Percentiles rank a stretch among this genome's conserved stretches.
phyloP scores from a whole-genome alignment of 176 grass and related monocot species.

The Oryza coarctata region DNA sequence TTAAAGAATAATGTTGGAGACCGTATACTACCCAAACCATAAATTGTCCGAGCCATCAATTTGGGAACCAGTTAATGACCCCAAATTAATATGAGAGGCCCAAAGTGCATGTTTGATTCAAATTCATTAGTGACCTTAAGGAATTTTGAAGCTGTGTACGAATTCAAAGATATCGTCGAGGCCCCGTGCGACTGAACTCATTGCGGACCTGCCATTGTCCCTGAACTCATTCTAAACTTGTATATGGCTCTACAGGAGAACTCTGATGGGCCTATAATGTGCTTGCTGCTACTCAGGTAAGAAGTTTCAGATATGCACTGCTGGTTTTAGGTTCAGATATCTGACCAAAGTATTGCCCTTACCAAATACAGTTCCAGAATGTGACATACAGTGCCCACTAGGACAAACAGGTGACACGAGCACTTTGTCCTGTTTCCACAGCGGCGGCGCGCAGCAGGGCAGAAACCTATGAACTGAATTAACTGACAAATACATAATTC shows the following conservation, averaged over 20 bases:
- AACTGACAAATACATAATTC: background rate
- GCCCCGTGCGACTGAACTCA: too few relatives aligned
- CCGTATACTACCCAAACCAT: too few relatives aligned
- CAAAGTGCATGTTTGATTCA: too few relatives aligned
- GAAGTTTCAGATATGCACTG: background rate
- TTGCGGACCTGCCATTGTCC: too few relatives aligned
- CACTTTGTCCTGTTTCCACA: conserved; percentile 50
- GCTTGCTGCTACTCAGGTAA: conserved; percentile 47
- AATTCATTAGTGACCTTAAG: too few relatives aligned
- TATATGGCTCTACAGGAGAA: conserved; percentile 45
- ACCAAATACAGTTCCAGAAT: conserved; percentile 47
- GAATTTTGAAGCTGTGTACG: too few relatives aligned
- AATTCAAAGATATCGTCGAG: too few relatives aligned
- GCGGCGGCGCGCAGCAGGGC: background rate
- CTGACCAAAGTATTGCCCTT: background rate
- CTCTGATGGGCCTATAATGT: conserved; percentile 54
- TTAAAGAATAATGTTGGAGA: too few relatives aligned
- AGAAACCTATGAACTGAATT: conserved; percentile 50
- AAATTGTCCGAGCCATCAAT: too few relatives aligned
- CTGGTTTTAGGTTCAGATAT: background rate
- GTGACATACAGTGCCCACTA: conserved; percentile 41
- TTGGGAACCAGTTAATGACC: too few relatives aligned
- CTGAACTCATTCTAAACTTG: too few relatives aligned
- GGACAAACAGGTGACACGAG: conserved; percentile 40
- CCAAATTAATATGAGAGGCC: too few relatives aligned